Conservation (phyloP, 1,284 basidiomycete genomes). For the Cutaneotrichosporon daszewskae region DNA sequence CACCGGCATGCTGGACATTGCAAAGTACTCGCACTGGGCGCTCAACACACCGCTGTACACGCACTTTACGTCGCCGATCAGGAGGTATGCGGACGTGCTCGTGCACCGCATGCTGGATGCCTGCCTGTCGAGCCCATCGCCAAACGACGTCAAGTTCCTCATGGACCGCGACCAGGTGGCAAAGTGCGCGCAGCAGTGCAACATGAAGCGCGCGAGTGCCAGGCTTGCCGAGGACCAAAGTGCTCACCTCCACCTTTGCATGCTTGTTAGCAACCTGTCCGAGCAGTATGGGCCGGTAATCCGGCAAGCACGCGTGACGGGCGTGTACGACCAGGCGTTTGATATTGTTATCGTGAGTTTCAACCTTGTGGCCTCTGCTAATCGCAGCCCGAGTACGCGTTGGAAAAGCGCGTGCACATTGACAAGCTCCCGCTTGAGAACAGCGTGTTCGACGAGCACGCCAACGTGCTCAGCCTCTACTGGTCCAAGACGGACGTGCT, state of each 20-base stretch:
- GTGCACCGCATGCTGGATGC: conserved; percentile 96
- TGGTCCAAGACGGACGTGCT: conserved; percentile 90
- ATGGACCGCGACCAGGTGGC: conserved; percentile 97
- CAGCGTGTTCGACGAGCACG: conserved; percentile 88
- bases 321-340: conserved; percentile 90
- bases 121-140: conserved; percentile 57
- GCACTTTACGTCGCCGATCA: conserved; percentile 91
- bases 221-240: conserved; percentile 93
- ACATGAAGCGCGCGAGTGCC: conserved; percentile 67
- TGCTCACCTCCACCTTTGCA: conserved; percentile 87
- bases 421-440: conserved; percentile 99
- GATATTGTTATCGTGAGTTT: conserved; percentile 75
- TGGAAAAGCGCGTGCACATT: conserved; percentile 96
- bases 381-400: conserved; percentile 93
- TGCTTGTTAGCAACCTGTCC: conserved; percentile 82
- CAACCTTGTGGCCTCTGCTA: too few species aligned
- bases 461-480: conserved; percentile 61
- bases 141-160: conserved; percentile 73
- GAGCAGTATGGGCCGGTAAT: conserved; percentile 91
- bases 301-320: conserved; percentile 85
- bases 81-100: conserved; percentile 80
- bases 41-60: conserved; percentile 90
- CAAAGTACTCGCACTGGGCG: conserved; percentile 92
- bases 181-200: conserved; percentile 95
- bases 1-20: conserved; percentile 97